Percentiles rank a stretch among this genome's conserved stretches.
Conservation (phyloP, 2,329 filamentous ascomycete genomes). For the Dissoconium aciculare region DNA sequence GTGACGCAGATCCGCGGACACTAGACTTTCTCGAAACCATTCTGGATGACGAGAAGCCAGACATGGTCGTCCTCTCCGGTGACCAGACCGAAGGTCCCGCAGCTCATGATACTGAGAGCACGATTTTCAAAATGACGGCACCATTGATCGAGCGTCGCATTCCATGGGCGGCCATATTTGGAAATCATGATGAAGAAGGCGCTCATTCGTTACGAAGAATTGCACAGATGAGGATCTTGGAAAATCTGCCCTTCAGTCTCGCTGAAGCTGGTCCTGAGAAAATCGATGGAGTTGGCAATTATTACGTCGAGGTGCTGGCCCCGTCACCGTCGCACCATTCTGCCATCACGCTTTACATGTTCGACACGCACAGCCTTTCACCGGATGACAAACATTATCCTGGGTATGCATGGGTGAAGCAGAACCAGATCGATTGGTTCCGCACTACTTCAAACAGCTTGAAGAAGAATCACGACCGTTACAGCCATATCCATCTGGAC, state of each 20-base stretch:
- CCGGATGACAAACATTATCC: constrained; percentile 74
- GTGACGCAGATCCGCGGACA: constrained; percentile 82
- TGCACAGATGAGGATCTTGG: constrained; percentile 71
- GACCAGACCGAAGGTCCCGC: constrained; percentile 94
- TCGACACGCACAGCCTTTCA: constrained; percentile 85
- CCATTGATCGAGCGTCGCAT: constrained; percentile 75
- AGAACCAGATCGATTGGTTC: constrained; percentile 91
- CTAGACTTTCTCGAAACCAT: constrained; percentile 74
- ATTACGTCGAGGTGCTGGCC: constrained; percentile 78
- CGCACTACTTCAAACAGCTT: constrained; percentile 57
- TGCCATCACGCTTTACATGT: constrained; percentile 82
- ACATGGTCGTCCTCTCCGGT: constrained; percentile 79
- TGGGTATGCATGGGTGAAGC: constrained; percentile 98
- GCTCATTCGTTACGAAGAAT: constrained; percentile 45
- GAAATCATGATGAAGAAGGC: constrained; percentile 92
- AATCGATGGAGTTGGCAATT: constrained; percentile 86
- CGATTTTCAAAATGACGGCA: constrained; percentile 84
- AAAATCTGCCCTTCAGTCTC: constrained; percentile 77
- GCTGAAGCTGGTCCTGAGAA: constrained; percentile 69
- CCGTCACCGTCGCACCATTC: constrained; percentile 69
- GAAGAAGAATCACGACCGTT: constrained; percentile 54
- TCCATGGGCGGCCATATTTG: constrained; percentile 86
- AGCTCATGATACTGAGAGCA: constrained; percentile 77
- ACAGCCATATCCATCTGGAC: constrained; percentile 86
- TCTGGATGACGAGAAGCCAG: constrained; percentile 83